Conservation (phyloP, 2,329 filamentous ascomycete species). For the Monilinia aucupariae region DNA sequence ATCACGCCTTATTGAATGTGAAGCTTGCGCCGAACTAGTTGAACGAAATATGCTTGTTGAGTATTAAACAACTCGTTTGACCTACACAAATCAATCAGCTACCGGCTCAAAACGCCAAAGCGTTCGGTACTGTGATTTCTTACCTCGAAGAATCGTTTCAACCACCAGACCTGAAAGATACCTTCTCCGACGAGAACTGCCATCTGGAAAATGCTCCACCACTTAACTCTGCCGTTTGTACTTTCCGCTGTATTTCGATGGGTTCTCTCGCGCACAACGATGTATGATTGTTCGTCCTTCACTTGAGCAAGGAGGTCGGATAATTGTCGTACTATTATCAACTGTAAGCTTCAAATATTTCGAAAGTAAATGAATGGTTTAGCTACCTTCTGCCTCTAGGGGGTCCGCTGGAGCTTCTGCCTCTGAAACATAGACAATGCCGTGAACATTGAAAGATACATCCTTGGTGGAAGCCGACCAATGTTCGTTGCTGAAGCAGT, state of each 20-base stretch:
- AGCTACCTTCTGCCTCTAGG: constrained; percentile 75
- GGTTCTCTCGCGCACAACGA: constrained; percentile 87
- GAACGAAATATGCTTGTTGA: constrained; percentile 17
- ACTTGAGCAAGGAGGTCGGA: constrained; percentile 84
- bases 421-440: constrained; percentile 94
- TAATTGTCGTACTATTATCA: constrained; percentile 64
- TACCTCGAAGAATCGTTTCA: constrained; percentile 95
- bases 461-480: constrained; percentile 97
- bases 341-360: constrained; percentile 7
- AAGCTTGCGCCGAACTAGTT: constrained; percentile 27
- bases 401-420: constrained; percentile 78
- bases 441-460: constrained; percentile 98
- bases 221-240: constrained; percentile 95
- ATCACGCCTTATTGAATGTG: constrained; percentile 19
- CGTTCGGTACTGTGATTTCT: constrained; percentile 34
- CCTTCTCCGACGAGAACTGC: constrained; percentile 83
- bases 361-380: constrained; percentile 31
- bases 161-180: constrained; percentile 98
- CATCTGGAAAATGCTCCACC: constrained; percentile 98
- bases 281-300: constrained; percentile 97
- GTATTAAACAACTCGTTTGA: constrained; percentile 58
- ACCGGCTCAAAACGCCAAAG: constrained; percentile 30
- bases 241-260: constrained; percentile 98
- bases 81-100: constrained; percentile 37
- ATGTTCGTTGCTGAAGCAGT: constrained; percentile 99